Evolutionary conservation across 2,329 filamentous ascomycete species (phyloP), one percentile per base, ranked within the genome.

Genomic region (Leptographium lundbergii): DNA sequence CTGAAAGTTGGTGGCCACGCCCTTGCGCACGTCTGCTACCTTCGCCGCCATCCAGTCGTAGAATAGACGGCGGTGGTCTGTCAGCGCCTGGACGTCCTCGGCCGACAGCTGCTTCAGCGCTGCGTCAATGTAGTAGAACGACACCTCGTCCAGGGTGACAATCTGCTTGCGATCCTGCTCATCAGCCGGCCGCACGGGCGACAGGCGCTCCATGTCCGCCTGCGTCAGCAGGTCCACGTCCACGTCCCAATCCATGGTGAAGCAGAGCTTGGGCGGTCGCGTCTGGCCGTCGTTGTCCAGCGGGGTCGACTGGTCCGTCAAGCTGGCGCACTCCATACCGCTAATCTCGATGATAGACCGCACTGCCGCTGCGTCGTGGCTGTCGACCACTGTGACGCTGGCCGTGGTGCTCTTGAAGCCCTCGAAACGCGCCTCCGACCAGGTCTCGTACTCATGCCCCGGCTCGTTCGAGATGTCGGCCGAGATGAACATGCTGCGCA

Each of bases 181-280:
- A 13, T 11, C 22, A 1, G 22, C 22, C 32, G 24, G 17, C 29
- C 24, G 53, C n/a, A 25, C 13, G 14, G n/a, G 13, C 29, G 53
- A 22, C 29, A 14, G 27, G 29, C 29, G 32, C 29, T 7, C 14
- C 9, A 39, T 27, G 53, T 27, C 13, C 7, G 29, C 22, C 39
- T 13, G 11, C 11, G 39, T 42, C 39, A 14, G 56, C 11, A 62
- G 57, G 56, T 61, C 60, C 17, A 57, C 47, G 29, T 62, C 58
- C 29, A 61, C 54, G n/a, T 52, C 22, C 58, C 58, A 59, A 13
- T 53, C 54, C 3, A 57, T 45, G 22, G 32, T 42, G 47, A 39
- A 57, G 48, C 58, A 59, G 5, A 53, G 54, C 3, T 39, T 54
- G 9, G 53, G 53, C n/a, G 22, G 13, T 10, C 29, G 29, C 6